Evolutionary conservation across 1,284 basidiomycete genomes (phyloP).

Genomic region (Ceratobasidium sp.): DNA sequence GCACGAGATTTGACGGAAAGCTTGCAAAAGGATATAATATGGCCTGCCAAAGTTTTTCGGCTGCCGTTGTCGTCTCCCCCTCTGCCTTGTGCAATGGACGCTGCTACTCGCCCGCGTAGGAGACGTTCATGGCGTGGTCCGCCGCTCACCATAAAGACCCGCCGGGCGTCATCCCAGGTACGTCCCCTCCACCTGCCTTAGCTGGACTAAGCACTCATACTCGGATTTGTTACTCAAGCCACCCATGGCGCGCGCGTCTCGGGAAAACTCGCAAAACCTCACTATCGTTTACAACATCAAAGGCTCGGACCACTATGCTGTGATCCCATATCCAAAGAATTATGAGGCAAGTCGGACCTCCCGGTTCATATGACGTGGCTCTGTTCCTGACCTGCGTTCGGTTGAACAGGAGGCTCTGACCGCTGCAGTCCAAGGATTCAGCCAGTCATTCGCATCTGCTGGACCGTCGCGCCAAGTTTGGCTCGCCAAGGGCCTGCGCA

Average conservation of each 20-base stretch:
- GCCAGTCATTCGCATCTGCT: slow-evolving; percentile 33
- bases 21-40: neutral
- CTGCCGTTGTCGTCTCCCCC: neutral
- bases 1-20: neutral
- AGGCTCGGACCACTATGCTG: slow-evolving; percentile 37
- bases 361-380: neutral
- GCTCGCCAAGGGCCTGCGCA: slow-evolving; percentile 39
- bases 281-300: slow-evolving; percentile 35
- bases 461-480: slow-evolving; percentile 31
- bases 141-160: slow-evolving; percentile 23
- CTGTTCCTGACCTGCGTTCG: slow-evolving; percentile 1
- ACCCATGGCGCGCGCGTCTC: slow-evolving; percentile 19
- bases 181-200: neutral
- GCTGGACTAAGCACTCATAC: slow-evolving; percentile 3
- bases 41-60: neutral
- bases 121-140: slow-evolving; percentile 36
- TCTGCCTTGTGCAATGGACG: slow-evolving; percentile 35
- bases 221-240: slow-evolving; percentile 6
- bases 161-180: slow-evolving; percentile 19
- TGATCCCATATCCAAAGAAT: slow-evolving; percentile 40
- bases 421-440: slow-evolving; percentile 38
- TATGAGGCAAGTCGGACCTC: slow-evolving; percentile 23
- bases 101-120: slow-evolving; percentile 13
- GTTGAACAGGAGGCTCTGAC: slow-evolving; percentile 34
- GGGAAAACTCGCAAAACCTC: slow-evolving; percentile 17